These are phyloP conservation scores for Carex cristatella DNA, from an alignment of 176 grass and related monocot genomes.

Conservation along the genomic window DNA sequence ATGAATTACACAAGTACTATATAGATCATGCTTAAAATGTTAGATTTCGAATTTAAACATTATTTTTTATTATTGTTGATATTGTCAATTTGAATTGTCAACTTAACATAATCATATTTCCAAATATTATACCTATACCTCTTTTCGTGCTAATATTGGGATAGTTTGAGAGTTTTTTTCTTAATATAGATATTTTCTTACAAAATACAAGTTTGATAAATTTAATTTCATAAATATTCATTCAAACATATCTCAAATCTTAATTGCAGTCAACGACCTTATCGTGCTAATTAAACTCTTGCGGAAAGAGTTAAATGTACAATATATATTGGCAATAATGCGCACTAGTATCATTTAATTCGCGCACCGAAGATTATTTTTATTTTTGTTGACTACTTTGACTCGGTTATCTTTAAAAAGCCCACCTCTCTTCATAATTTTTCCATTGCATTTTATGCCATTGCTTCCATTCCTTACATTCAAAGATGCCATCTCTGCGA, in stretches of 20 bases:
- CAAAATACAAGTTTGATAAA: background rate
- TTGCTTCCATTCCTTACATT: background rate
- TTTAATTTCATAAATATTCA: background rate
- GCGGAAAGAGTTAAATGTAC: background rate
- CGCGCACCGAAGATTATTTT: background rate
- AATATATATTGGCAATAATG: background rate
- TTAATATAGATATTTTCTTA: background rate
- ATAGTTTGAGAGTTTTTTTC: background rate
- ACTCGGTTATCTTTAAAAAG: background rate
- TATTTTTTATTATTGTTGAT: background rate
- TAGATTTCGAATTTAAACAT: background rate
- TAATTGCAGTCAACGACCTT: background rate
- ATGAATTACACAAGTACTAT: background rate
- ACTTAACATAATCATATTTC: background rate
- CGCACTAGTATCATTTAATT: background rate
- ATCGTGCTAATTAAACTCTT: background rate
- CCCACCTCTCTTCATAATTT: background rate
- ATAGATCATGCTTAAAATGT: background rate
- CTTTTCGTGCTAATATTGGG: background rate
- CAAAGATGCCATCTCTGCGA: background rate
- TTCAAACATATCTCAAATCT: background rate
- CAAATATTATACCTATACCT: background rate
- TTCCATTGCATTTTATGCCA: background rate
- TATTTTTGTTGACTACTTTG: background rate
- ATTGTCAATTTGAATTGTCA: background rate